phyloP scores from a whole-genome alignment of 805 yeast genomes.

The Kluyveromyces wickerhamii region DNA sequence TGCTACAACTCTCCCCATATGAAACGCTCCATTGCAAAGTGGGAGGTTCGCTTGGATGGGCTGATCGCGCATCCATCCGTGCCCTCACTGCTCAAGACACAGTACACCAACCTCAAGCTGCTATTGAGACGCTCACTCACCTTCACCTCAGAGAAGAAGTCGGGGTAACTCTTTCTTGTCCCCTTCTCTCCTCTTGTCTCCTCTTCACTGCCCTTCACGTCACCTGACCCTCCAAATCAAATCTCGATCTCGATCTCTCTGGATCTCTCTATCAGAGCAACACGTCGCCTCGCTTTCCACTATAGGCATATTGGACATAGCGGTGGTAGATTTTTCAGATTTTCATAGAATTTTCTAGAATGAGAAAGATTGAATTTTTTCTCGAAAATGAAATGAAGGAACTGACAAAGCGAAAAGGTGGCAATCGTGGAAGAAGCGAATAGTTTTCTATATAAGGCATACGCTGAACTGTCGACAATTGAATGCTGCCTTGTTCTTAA shows the following conservation, averaged over 20 bases:
- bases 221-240: too few species aligned
- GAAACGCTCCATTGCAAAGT: slow-evolving; percentile 54
- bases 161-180: too few species aligned
- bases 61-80: slow-evolving; percentile 44
- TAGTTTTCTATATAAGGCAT: slow-evolving; percentile 6
- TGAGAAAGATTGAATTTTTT: background rate
- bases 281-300: too few species aligned
- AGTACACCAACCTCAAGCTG: background rate
- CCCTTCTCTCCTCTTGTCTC: too few species aligned
- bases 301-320: too few species aligned
- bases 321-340: background rate
- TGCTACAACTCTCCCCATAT: slow-evolving; percentile 70
- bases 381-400: background rate
- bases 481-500: too few species aligned
- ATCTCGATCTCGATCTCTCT: too few species aligned
- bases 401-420: slow-evolving; percentile 1
- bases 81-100: slow-evolving; percentile 32
- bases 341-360: slow-evolving; percentile 4
- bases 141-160: background rate
- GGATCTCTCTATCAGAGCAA: too few species aligned
- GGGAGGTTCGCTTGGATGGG: slow-evolving; percentile 63
- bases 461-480: too few species aligned
- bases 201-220: too few species aligned
- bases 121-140: slow-evolving; percentile 1
- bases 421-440: background rate